A percentile compares a stretch with the other conserved stretches of the same genome.
phyloP scores from a whole-genome alignment of 495 filamentous ascomycete genomes.

The Penicillium crystallinum region DNA sequence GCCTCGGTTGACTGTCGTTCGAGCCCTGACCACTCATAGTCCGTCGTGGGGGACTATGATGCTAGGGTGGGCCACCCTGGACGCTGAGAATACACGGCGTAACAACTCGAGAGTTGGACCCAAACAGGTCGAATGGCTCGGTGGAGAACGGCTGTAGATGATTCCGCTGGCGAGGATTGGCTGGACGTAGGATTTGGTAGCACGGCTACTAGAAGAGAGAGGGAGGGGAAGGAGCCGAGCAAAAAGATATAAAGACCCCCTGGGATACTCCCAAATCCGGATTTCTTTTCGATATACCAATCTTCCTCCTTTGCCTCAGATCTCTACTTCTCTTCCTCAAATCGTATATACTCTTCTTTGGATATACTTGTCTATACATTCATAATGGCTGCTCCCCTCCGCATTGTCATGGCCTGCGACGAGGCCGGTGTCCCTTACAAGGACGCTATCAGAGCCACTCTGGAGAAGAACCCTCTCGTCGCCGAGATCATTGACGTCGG shows the following conservation, averaged over 20 bases:
- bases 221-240: neutral
- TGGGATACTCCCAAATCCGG: neutral
- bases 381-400: slow-evolving; percentile 44
- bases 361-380: neutral
- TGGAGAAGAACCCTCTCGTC: slow-evolving; percentile 63
- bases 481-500: slow-evolving; percentile 63
- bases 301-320: neutral
- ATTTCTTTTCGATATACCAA: neutral
- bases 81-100: slow-evolving; percentile 5
- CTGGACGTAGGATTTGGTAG: slow-evolving; percentile 2
- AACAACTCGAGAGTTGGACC: slow-evolving; percentile 8
- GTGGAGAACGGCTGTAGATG: neutral
- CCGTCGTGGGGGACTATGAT: slow-evolving; percentile 12
- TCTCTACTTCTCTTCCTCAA: neutral
- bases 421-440: slow-evolving; percentile 78
- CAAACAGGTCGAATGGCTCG: neutral
- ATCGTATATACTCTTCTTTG: neutral
- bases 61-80: slow-evolving; percentile 14
- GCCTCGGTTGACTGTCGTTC: neutral
- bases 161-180: slow-evolving; percentile 10
- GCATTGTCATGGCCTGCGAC: slow-evolving; percentile 60
- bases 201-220: neutral
- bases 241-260: slow-evolving; percentile 20
- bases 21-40: slow-evolving; percentile 9
- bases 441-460: slow-evolving; percentile 67